Conservation (phyloP, 2,329 filamentous ascomycete genomes). For the Ascochyta fabae region DNA sequence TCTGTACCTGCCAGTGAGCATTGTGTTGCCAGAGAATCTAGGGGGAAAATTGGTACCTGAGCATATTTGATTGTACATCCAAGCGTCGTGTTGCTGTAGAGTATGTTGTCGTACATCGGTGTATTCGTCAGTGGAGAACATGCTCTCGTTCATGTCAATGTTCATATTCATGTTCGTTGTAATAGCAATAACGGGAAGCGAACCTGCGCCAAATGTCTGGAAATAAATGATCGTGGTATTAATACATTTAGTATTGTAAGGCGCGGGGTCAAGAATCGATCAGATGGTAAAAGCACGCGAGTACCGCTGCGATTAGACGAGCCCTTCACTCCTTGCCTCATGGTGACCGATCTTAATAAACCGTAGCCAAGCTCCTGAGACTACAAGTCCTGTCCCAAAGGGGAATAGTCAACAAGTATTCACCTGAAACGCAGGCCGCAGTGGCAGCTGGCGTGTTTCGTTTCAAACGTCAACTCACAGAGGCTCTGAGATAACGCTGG, state of each 20-base stretch:
- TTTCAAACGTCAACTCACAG: constrained; percentile 10
- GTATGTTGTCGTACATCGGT: neutral
- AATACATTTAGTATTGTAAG: neutral
- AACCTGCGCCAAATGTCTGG: constrained; percentile 7
- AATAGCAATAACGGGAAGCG: neutral
- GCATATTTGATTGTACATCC: neutral
- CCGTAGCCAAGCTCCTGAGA: constrained; percentile 2
- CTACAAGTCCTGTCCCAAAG: constrained; percentile 5
- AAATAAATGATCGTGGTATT: constrained; percentile 1
- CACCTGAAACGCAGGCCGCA: constrained; percentile 15
- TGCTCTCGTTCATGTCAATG: neutral
- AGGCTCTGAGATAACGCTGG: neutral
- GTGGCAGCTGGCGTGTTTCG: constrained; percentile 13
- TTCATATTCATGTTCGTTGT: neutral
- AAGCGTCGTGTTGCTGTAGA: neutral
- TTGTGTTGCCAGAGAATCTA: neutral
- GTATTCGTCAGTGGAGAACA: neutral
- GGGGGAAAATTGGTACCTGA: neutral
- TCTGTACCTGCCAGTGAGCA: constrained; percentile 17
- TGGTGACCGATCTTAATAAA: constrained; percentile 11
- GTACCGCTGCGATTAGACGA: constrained; percentile 5
- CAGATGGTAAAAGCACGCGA: neutral
- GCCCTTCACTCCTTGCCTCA: constrained; percentile 9
- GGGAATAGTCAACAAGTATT: constrained; percentile 4
- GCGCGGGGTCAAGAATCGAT: constrained; percentile 1